These are phyloP conservation scores for Mesotaenium endlicherianum DNA, from an alignment of 139 green algal genomes.

Conservation along the genomic window DNA sequence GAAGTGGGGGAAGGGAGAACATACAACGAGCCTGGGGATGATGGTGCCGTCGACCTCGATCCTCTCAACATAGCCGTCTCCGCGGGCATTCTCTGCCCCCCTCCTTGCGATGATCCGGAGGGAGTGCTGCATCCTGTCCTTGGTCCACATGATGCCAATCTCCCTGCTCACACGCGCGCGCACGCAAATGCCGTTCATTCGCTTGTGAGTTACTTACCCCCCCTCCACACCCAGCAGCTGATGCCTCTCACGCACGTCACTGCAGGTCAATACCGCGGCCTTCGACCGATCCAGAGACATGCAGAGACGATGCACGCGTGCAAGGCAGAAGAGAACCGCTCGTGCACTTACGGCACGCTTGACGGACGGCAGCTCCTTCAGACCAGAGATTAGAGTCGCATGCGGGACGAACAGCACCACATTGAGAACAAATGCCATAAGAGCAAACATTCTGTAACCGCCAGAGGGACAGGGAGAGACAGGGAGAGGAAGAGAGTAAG, in stretches of 20 bases:
- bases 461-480: too few relatives aligned
- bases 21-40: conserved; percentile 7
- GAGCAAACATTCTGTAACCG: too few relatives aligned
- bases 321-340: background rate
- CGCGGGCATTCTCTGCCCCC: background rate
- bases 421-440: too few relatives aligned
- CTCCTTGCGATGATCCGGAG: background rate
- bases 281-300: background rate
- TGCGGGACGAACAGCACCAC: too few relatives aligned
- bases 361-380: too few relatives aligned
- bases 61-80: conserved; percentile 20
- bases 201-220: background rate
- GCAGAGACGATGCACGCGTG: background rate
- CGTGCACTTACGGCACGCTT: too few relatives aligned
- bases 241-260: background rate
- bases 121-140: background rate
- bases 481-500: background rate
- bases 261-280: background rate
- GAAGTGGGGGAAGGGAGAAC: background rate
- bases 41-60: conserved; percentile 22
- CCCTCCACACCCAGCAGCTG: background rate
- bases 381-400: too few relatives aligned
- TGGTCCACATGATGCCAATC: conserved; percentile 2
- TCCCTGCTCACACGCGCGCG: background rate
- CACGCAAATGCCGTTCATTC: background rate